A percentile compares a stretch with the other conserved stretches of the same genome.
phyloP scores from a whole-genome alignment of 2,329 filamentous ascomycete species.

The Clonostachys solani region DNA sequence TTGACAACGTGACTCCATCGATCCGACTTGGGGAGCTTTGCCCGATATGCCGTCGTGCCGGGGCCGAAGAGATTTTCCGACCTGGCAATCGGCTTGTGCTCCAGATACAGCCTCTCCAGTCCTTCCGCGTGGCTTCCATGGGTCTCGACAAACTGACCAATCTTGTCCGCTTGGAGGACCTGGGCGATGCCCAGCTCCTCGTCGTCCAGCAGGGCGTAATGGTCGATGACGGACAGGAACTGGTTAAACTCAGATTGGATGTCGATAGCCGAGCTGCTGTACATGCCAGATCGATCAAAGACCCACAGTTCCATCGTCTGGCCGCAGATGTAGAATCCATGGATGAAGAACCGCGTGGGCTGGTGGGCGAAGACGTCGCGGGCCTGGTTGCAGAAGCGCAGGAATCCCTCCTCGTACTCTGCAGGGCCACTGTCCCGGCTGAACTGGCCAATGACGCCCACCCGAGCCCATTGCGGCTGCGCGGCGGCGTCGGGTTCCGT shows the following conservation, averaged over 20 bases:
- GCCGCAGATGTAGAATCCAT: constrained; percentile 5
- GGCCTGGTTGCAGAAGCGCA: neutral
- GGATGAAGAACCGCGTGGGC: constrained; percentile 1
- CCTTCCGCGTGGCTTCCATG: too few species aligned
- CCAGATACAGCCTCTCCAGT: constrained; percentile 1
- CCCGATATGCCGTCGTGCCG: constrained; percentile 8
- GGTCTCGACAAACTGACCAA: too few species aligned
- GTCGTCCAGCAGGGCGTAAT: constrained; percentile 4
- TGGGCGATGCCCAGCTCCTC: constrained; percentile 3
- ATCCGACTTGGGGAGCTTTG: constrained; percentile 2
- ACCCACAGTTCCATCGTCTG: constrained; percentile 12
- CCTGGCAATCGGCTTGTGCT: constrained; percentile 2
- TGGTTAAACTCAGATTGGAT: neutral
- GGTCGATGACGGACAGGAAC: constrained; percentile 1
- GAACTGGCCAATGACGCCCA: neutral
- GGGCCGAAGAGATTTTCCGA: constrained; percentile 7
- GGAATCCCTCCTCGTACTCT: neutral
- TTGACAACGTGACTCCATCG: constrained; percentile 7
- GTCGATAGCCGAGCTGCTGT: constrained; percentile 5
- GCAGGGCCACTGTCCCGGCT: neutral
- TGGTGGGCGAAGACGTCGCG: neutral
- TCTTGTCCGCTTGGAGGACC: constrained; percentile 1
- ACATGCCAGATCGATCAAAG: constrained; percentile 11
- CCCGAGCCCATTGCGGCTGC: neutral
- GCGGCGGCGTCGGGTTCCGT: neutral